Base-by-base conservation (phyloP, 345 rosid species). In the Acer negundo region DNA sequence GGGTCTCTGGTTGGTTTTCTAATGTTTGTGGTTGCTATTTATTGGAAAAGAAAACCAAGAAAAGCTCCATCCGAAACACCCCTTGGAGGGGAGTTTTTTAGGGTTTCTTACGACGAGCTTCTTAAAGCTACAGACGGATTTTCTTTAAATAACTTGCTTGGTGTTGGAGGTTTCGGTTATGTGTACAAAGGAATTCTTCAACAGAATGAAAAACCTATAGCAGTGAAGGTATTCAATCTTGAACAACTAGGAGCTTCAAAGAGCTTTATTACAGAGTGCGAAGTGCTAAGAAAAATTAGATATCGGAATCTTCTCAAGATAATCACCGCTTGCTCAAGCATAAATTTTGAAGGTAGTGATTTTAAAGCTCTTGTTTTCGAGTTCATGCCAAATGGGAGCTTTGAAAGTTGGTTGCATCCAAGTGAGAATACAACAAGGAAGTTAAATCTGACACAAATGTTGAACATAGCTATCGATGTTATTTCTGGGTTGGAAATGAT, bases 281-380 rank as follows among this genome's bases (percentile, higher is more conserved):
- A 78, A 69, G 78, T 79, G 7, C 6, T 85, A 19, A 75, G 69
- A 3, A 78, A 76, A 8, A 42, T 78, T 47, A 62, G 82, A 16
- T 84, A 82, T 19, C 64, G 80, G 5, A 80, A 85, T 75, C 74
- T 79, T 23, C 67, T 77, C 22, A 82, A 77, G 26, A 55, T 76
- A n/a, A 7, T 80, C 44, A 80, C 82, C 2, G 67, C 66, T 38
- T 80, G 82, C 67, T 75, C 81, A 23, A 76, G 80, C 62, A 42
- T 85, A 17, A 76, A 80, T 28, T 12, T 47, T 11, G 46, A 67
- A 40, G 85, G 83, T 6, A 56, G 67, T 67, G 82, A 77, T 46
- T 85, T 85, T 78, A 75, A 73, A 64, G 86, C 88, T 40, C 20
- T 85, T 4, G 77, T 85, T 23, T 78, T 46, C 7, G 78, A 75